A percentile compares a stretch with the other conserved stretches of the same genome.
phyloP scores from a whole-genome alignment of 768 basidiomycete genomes.

The Phylloporus sp. region DNA sequence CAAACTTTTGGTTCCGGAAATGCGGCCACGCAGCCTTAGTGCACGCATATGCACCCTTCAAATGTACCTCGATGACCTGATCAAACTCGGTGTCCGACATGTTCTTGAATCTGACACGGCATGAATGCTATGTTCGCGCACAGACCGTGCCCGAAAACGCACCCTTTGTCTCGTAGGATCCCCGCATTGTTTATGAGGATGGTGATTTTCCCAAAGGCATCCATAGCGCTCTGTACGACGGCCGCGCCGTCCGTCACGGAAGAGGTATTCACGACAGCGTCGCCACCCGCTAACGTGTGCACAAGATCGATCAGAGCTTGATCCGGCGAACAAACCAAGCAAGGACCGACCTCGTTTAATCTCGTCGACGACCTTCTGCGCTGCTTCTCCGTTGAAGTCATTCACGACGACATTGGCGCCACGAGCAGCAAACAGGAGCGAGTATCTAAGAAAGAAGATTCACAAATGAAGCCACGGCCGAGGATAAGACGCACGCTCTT shows the following conservation, averaged over 20 bases:
- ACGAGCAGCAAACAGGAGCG: conserved; percentile 83
- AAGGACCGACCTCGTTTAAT: conserved; percentile 73
- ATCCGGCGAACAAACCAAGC: not conserved
- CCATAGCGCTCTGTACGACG: conserved; percentile 80
- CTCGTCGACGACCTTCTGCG: conserved; percentile 88
- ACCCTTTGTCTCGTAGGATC: conserved; percentile 80
- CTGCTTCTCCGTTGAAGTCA: conserved; percentile 83
- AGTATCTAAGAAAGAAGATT: conserved; percentile 54
- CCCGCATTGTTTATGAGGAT: conserved; percentile 96
- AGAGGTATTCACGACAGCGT: conserved; percentile 81
- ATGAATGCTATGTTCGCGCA: too few relatives aligned
- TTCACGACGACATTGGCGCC: conserved; percentile 96
- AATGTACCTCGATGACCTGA: conserved; percentile 79
- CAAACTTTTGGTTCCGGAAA: conserved; percentile 93
- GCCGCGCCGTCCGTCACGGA: conserved; percentile 83
- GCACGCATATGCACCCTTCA: conserved; percentile 91
- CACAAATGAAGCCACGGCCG: not conserved
- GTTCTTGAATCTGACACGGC: conserved; percentile 80
- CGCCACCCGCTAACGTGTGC: conserved; percentile 72
- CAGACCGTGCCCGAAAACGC: too few relatives aligned
- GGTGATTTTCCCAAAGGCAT: conserved; percentile 79
- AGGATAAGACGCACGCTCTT: conserved; percentile 58
- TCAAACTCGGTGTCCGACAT: conserved; percentile 97
- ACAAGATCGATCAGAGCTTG: not conserved
- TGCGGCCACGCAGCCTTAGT: conserved; percentile 95